Base-by-base conservation (phyloP, 192 early-diverging fungal genomes). In the Backusella australiensis region DNA sequence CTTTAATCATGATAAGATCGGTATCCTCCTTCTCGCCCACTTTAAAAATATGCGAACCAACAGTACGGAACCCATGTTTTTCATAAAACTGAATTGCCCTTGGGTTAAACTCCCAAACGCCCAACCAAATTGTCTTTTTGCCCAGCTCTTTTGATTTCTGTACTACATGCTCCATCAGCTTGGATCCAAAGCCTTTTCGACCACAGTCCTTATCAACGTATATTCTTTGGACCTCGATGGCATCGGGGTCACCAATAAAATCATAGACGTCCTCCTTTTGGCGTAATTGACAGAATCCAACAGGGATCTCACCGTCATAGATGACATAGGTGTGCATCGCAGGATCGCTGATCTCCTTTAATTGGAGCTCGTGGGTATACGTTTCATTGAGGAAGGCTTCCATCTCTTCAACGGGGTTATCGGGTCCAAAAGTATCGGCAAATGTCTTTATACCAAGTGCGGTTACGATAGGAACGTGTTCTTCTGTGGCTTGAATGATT, bases 261-360 rank as follows among this genome's bases (percentile, higher is more conserved):
- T 72, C 71, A 53, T 72, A 72, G 9, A 29, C 23, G 5, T 52
- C 0, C 23, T 49, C 3, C 2, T 72, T 72, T 11, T 29, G 19
- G 17, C 38, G 34, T 26, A 72, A 34, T 72, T 72, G 71, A 35
- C 71, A 72, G 39, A 72, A 72, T 15, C 35, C 71, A 53, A 72
- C 23, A 8, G 71, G 71, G 1, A 9, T 32, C 17, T 49, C 29
- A 9, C 15, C 19, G 41, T 72, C 38, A 32, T 49, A 44, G 3
- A 23, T 12, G 11, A 72, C 0, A 44, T 6, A 72, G n/a, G 71
- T 72, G 71, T 29, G 15, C 71, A 72, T 44, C 21, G 15, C 3
- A 34, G 71, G 71, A 52, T 72, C 23, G 5, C 35, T 34, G 6
- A 72, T n/a, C 15, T 72, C 71, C 11, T 49, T 19, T 12, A 49